Evolutionary conservation across 2,329 filamentous ascomycete genomes (phyloP).

Genomic region (Beauveria sp.): DNA sequence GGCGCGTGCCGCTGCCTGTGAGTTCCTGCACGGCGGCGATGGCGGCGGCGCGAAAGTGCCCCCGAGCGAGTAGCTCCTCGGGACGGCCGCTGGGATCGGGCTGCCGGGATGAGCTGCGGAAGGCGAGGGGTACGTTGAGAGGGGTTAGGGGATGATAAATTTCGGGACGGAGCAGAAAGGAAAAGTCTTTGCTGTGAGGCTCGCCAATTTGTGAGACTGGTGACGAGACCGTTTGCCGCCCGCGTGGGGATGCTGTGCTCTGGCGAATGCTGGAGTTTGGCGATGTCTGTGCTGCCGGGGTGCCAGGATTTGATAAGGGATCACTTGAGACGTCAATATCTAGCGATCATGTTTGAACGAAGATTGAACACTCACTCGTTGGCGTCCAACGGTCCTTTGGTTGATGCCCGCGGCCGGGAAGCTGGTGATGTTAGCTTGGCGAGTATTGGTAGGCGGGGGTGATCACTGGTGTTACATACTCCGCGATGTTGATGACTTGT

Average conservation of each 20-base stretch:
- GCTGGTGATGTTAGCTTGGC: conserved; percentile 28
- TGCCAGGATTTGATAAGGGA: conserved; percentile 21
- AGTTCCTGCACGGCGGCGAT: conserved; percentile 57
- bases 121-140: conserved; percentile 52
- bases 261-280: conserved; percentile 11
- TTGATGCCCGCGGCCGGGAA: conserved; percentile 58
- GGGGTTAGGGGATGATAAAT: conserved; percentile 76
- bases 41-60: conserved; percentile 76
- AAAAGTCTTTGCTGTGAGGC: conserved; percentile 56
- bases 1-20: conserved; percentile 38
- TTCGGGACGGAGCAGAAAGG: conserved; percentile 69
- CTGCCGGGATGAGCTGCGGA: conserved; percentile 60
- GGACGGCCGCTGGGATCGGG: conserved; percentile 59
- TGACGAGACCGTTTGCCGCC: conserved; percentile 19
- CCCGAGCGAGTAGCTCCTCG: conserved; percentile 56
- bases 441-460: not conserved
- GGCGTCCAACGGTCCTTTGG: conserved; percentile 69
- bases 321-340: conserved; percentile 16
- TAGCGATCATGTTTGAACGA: not conserved
- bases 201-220: conserved; percentile 25
- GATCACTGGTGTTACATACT: conserved; percentile 18
- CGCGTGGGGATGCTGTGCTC: conserved; percentile 13
- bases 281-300: conserved; percentile 11
- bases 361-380: conserved; percentile 55
- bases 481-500: conserved; percentile 29